These are phyloP conservation scores for Megacollybia marginata DNA, from an alignment of 768 basidiomycete species.

Conservation along the genomic window DNA sequence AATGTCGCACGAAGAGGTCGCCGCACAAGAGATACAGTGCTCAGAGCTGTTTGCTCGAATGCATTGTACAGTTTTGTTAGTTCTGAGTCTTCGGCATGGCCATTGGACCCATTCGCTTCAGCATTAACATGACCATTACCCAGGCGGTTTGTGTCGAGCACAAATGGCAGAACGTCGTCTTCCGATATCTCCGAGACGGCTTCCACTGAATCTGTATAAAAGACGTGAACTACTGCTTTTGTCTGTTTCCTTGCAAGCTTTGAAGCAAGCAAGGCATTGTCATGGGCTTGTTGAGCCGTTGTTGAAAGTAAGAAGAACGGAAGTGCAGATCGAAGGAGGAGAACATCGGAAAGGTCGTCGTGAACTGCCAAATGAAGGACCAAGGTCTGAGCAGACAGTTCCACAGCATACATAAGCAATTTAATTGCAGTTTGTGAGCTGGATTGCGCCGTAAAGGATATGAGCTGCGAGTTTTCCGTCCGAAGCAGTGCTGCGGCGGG, in stretches of 20 bases:
- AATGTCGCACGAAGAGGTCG: conserved; percentile 53
- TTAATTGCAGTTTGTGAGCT: conserved; percentile 45
- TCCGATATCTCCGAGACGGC: conserved; percentile 46
- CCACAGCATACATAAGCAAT: conserved; percentile 62
- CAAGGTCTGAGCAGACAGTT: conserved; percentile 56
- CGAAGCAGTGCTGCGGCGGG: conserved; percentile 50
- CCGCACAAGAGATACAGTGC: conserved; percentile 55
- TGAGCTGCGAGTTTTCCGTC: conserved; percentile 35
- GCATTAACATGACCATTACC: background rate
- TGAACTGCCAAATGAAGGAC: conserved; percentile 65
- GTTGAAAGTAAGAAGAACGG: conserved; percentile 80
- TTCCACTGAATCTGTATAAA: conserved; percentile 42
- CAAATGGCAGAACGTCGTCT: conserved; percentile 52
- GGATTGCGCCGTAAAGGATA: conserved; percentile 51
- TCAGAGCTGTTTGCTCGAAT: conserved; percentile 63
- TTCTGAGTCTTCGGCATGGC: conserved; percentile 7
- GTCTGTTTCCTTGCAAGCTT: conserved; percentile 63
- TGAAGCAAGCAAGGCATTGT: conserved; percentile 83
- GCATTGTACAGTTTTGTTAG: conserved; percentile 34
- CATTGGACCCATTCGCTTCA: conserved; percentile 17
- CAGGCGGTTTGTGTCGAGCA: conserved; percentile 27
- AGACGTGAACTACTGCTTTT: conserved; percentile 82
- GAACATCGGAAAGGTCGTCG: conserved; percentile 64
- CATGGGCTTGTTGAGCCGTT: conserved; percentile 75
- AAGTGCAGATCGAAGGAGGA: conserved; percentile 70